A percentile compares a stretch with the other conserved stretches of the same genome.
Conservation (phyloP, 768 basidiomycete species). For the Mycena olivaceomarginata region DNA sequence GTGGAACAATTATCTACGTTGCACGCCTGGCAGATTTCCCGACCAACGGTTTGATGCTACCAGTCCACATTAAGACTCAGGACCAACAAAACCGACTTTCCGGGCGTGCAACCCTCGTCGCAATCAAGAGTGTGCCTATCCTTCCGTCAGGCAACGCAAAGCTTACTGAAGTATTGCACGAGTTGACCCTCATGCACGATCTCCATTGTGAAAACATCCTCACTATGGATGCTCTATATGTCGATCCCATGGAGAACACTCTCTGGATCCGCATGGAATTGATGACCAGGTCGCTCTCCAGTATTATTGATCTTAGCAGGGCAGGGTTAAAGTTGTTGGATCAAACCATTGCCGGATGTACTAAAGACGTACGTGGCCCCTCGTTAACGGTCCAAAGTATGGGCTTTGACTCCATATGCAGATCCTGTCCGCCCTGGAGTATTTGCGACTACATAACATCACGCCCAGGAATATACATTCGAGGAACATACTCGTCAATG, state of each 20-base stretch:
- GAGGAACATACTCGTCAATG: constrained; percentile 71
- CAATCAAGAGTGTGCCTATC: constrained; percentile 70
- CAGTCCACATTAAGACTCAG: background rate
- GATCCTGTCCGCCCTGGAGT: constrained; percentile 68
- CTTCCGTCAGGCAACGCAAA: constrained; percentile 59
- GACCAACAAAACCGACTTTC: constrained; percentile 15
- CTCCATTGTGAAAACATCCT: constrained; percentile 67
- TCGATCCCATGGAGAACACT: constrained; percentile 59
- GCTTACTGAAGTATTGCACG: constrained; percentile 64
- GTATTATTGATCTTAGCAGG: constrained; percentile 66
- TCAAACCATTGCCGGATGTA: constrained; percentile 67
- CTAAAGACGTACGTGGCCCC: constrained; percentile 66
- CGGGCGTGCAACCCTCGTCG: constrained; percentile 58
- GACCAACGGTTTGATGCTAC: background rate
- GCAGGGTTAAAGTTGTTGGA: constrained; percentile 68
- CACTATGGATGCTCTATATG: constrained; percentile 65
- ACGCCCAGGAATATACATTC: constrained; percentile 74
- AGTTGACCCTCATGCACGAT: constrained; percentile 62
- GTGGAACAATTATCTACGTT: constrained; percentile 61
- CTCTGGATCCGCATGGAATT: constrained; percentile 80
- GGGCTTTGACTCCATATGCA: constrained; percentile 42
- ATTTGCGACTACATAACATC: constrained; percentile 65
- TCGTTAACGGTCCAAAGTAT: background rate
- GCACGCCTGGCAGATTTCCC: constrained; percentile 15
- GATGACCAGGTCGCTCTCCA: constrained; percentile 76